phyloP scores from a whole-genome alignment of 2,329 filamentous ascomycete species.

The Celoporthe dispersa region DNA sequence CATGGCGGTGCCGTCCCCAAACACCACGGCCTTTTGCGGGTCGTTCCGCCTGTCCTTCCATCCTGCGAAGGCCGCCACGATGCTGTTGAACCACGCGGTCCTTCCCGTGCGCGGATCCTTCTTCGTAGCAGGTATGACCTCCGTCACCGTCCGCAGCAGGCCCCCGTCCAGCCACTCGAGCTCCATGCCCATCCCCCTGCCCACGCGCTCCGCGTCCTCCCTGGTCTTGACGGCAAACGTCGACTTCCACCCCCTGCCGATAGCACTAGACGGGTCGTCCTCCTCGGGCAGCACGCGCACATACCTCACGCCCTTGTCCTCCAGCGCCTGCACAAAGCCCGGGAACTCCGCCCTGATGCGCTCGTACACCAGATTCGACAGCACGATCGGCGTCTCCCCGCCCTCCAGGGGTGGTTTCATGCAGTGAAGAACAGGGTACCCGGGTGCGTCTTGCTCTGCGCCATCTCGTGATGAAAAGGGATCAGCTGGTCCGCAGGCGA shows the following conservation, averaged over 20 bases:
- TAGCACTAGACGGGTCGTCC: constrained; percentile 28
- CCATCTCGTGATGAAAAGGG: constrained; percentile 30
- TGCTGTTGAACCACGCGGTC: constrained; percentile 29
- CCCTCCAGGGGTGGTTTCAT: constrained; percentile 21
- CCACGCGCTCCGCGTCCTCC: constrained; percentile 19
- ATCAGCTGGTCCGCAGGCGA: constrained; percentile 29
- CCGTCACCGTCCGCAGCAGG: constrained; percentile 27
- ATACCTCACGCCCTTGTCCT: constrained; percentile 27
- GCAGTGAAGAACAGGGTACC: constrained; percentile 25
- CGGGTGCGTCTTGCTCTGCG: constrained; percentile 27
- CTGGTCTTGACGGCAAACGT: constrained; percentile 22
- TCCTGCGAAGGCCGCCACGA: constrained; percentile 28
- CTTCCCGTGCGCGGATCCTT: constrained; percentile 22
- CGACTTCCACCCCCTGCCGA: constrained; percentile 29
- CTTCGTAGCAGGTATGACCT: constrained; percentile 23
- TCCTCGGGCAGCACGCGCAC: constrained; percentile 21
- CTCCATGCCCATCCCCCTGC: constrained; percentile 23
- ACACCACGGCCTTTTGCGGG: constrained; percentile 25
- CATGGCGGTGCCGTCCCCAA: constrained; percentile 25
- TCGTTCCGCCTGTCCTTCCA: constrained; percentile 28
- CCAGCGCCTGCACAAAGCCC: constrained; percentile 22
- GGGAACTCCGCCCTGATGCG: constrained; percentile 21
- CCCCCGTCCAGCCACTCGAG: constrained; percentile 24
- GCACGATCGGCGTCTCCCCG: constrained; percentile 25
- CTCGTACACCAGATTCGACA: constrained; percentile 27